These are phyloP conservation scores for Neurospora africana DNA, from an alignment of 495 filamentous ascomycete genomes.

Conservation along the genomic window DNA sequence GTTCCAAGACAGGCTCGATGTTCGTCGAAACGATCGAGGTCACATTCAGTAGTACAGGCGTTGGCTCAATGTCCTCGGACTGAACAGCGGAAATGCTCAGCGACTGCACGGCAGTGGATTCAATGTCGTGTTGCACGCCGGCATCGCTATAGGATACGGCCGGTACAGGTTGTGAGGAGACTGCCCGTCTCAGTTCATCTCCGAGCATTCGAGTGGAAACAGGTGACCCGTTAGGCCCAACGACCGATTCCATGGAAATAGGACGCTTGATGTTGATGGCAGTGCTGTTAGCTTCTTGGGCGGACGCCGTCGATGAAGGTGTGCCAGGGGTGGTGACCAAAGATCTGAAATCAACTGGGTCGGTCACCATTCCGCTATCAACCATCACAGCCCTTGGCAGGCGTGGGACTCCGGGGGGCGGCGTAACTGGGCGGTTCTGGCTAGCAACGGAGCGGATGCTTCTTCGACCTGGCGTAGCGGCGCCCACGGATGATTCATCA, in stretches of 20 bases:
- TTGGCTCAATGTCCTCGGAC: conserved; percentile 18
- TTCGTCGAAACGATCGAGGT: conserved; percentile 14
- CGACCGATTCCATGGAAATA: conserved; percentile 29
- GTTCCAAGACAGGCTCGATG: conserved; percentile 15
- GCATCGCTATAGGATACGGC: conserved; percentile 30
- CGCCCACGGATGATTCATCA: conserved; percentile 42
- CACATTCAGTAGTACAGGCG: conserved; percentile 3
- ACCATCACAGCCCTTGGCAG: conserved; percentile 53
- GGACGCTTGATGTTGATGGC: conserved; percentile 12
- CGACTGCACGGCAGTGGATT: conserved; percentile 16
- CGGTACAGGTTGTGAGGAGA: conserved; percentile 15
- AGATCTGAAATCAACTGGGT: conserved; percentile 39
- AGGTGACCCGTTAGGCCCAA: conserved; percentile 15
- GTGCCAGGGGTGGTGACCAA: background rate
- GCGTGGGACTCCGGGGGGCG: conserved; percentile 43
- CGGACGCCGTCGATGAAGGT: background rate
- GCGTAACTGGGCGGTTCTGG: conserved; percentile 24
- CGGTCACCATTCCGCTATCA: conserved; percentile 83
- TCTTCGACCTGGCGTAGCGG: conserved; percentile 33
- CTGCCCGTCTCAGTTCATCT: conserved; percentile 14
- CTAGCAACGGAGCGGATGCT: conserved; percentile 33
- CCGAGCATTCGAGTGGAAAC: conserved; percentile 21
- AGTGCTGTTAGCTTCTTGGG: background rate
- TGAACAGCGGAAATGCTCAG: conserved; percentile 20
- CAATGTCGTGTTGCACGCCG: conserved; percentile 27